These are phyloP conservation scores for Calocera viscosa DNA, from an alignment of 768 basidiomycete genomes.

Conservation along the genomic window DNA sequence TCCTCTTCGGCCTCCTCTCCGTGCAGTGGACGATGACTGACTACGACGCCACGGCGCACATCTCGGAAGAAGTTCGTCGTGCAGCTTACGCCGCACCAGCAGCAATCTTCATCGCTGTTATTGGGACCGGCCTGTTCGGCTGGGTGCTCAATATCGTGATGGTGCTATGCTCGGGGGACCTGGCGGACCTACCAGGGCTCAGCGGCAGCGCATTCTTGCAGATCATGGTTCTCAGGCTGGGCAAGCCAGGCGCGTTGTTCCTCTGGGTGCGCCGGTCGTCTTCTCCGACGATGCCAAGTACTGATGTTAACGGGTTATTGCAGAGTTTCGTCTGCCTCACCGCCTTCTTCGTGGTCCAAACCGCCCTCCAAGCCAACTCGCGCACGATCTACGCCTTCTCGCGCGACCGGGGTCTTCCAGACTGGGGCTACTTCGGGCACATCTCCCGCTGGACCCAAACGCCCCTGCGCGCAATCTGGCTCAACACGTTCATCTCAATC, in stretches of 20 bases:
- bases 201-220: conserved; percentile 25
- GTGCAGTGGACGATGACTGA: conserved; percentile 84
- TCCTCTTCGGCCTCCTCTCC: conserved; percentile 70
- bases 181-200: conserved; percentile 53
- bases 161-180: conserved; percentile 67
- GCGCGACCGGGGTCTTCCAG: conserved; percentile 67
- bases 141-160: conserved; percentile 82
- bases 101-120: conserved; percentile 54
- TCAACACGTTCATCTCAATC: conserved; percentile 52
- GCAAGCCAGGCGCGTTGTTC: conserved; percentile 59
- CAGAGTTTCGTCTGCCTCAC: conserved; percentile 67
- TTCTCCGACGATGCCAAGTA: neutral
- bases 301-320: neutral
- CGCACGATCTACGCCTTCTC: conserved; percentile 77
- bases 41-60: conserved; percentile 50
- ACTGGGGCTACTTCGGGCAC: conserved; percentile 63
- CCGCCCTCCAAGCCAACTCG: conserved; percentile 65
- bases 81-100: conserved; percentile 62
- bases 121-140: conserved; percentile 64
- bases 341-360: conserved; percentile 73
- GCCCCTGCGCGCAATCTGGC: conserved; percentile 66
- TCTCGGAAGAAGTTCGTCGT: conserved; percentile 64
- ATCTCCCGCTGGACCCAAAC: conserved; percentile 52
- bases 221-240: conserved; percentile 67
- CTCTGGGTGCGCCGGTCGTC: conserved; percentile 46